phyloP scores from a whole-genome alignment of 257 asterid genomes.

The Penstemon eatonii region DNA sequence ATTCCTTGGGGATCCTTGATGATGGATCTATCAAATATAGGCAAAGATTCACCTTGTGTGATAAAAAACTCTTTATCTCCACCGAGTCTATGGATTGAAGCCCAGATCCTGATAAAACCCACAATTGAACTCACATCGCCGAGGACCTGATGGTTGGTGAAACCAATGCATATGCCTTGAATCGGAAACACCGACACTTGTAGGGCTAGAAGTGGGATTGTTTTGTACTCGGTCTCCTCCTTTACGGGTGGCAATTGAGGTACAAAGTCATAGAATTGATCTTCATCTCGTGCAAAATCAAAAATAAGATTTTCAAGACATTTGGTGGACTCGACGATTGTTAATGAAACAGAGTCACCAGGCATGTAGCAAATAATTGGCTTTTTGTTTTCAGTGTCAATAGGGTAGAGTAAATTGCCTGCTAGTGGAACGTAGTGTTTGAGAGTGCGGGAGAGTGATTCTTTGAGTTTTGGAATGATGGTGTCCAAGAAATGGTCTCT shows the following conservation, averaged over 20 bases:
- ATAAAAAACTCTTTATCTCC: constrained; percentile 18
- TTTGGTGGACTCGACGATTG: constrained; percentile 29
- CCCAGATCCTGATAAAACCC: constrained; percentile 47
- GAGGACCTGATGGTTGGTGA: constrained; percentile 35
- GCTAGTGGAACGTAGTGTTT: constrained; percentile 48
- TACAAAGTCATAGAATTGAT: constrained; percentile 35
- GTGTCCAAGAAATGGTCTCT: constrained; percentile 32
- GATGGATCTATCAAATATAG: constrained; percentile 25
- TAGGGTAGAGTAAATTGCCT: constrained; percentile 36
- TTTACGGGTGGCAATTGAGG: constrained; percentile 37
- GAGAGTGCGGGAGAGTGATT: constrained; percentile 49
- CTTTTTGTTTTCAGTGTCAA: constrained; percentile 5
- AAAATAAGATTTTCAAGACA: constrained; percentile 35
- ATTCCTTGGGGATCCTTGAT: constrained; percentile 32
- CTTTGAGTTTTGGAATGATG: constrained; percentile 43
- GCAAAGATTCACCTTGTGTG: not conserved
- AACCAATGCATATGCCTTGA: constrained; percentile 45
- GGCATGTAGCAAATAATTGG: constrained; percentile 35
- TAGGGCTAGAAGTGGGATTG: constrained; percentile 35
- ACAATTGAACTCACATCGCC: constrained; percentile 45
- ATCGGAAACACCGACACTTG: constrained; percentile 50
- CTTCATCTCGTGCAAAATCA: constrained; percentile 35
- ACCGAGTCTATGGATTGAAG: constrained; percentile 28
- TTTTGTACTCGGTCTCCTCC: constrained; percentile 20
- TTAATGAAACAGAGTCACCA: constrained; percentile 45